These are phyloP conservation scores for Eucalyptus sp. DNA, from an alignment of 345 rosid species.

Conservation along the genomic window DNA sequence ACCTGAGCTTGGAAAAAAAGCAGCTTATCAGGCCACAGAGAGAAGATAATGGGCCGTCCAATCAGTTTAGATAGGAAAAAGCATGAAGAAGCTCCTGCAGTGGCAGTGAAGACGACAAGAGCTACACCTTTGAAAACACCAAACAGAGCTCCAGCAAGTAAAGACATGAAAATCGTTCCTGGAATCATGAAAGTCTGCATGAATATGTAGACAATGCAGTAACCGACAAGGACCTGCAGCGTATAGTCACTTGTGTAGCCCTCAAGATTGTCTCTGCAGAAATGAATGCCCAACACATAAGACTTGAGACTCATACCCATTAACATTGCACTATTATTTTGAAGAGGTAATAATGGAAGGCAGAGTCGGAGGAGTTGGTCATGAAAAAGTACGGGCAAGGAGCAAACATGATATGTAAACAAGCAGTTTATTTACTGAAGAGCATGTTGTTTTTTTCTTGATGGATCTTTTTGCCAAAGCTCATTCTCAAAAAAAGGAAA, in stretches of 20 bases:
- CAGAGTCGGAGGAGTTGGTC: background rate
- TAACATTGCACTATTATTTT: background rate
- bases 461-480: background rate
- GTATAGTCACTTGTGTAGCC: constrained; percentile 84
- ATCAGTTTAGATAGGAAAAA: constrained; percentile 76
- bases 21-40: constrained; percentile 90
- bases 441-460: background rate
- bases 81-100: constrained; percentile 97
- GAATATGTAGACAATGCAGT: constrained; percentile 67
- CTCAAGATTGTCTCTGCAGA: constrained; percentile 77
- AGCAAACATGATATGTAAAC: background rate
- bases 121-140: constrained; percentile 85
- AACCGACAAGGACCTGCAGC: constrained; percentile 70
- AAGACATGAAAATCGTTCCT: constrained; percentile 85
- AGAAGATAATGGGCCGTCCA: constrained; percentile 70
- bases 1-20: constrained; percentile 90
- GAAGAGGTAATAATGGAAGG: background rate
- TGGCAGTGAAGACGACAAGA: constrained; percentile 72
- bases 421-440: background rate
- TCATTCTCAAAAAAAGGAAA: too few species aligned
- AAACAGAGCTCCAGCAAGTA: constrained; percentile 93
- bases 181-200: constrained; percentile 99
- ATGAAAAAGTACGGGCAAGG: background rate
- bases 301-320: background rate
- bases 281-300: background rate